Conservation (phyloP, 169 alveolate genomes). For the Babesia microti region DNA sequence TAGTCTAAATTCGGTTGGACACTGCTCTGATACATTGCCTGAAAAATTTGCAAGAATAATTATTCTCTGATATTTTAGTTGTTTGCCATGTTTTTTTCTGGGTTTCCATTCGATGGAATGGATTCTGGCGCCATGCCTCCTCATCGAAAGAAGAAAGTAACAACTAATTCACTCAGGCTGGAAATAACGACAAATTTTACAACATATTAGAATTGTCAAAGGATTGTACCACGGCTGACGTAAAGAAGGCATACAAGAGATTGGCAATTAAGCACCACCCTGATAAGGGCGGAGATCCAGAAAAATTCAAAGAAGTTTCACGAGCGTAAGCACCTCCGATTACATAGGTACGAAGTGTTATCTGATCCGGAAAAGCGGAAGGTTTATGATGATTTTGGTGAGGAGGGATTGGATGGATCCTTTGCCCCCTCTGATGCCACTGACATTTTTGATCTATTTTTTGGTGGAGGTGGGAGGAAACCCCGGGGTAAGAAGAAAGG, state of each 20-base stretch:
- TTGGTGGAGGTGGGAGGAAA: slow-evolving; percentile 87
- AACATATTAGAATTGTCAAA: slow-evolving; percentile 68
- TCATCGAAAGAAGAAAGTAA: slow-evolving; percentile 34
- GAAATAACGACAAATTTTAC: slow-evolving; percentile 72
- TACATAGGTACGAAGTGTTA: slow-evolving; percentile 84
- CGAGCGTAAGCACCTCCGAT: slow-evolving; percentile 81
- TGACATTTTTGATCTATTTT: slow-evolving; percentile 80
- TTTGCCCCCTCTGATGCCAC: slow-evolving; percentile 70
- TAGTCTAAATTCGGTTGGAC: no score
- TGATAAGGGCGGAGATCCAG: slow-evolving; percentile 98
- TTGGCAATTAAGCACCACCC: slow-evolving; percentile 93
- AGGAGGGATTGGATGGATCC: slow-evolving; percentile 91
- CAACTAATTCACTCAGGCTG: slow-evolving; percentile 28
- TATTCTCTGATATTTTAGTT: background rate
- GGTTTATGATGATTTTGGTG: slow-evolving; percentile 92
- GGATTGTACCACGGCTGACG: slow-evolving; percentile 76
- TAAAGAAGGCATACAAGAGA: slow-evolving; percentile 89
- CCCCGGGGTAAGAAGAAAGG: slow-evolving; percentile 77
- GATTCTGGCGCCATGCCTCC: slow-evolving; percentile 51
- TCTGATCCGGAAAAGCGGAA: slow-evolving; percentile 92
- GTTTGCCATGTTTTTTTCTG: slow-evolving; percentile 35
- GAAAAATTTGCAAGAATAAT: background rate
- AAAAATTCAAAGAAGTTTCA: slow-evolving; percentile 87
- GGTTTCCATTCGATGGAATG: slow-evolving; percentile 48
- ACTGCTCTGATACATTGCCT: no score